These are phyloP conservation scores for Fusarium setosum DNA, from an alignment of 2,329 filamentous ascomycete genomes.

Conservation along the genomic window DNA sequence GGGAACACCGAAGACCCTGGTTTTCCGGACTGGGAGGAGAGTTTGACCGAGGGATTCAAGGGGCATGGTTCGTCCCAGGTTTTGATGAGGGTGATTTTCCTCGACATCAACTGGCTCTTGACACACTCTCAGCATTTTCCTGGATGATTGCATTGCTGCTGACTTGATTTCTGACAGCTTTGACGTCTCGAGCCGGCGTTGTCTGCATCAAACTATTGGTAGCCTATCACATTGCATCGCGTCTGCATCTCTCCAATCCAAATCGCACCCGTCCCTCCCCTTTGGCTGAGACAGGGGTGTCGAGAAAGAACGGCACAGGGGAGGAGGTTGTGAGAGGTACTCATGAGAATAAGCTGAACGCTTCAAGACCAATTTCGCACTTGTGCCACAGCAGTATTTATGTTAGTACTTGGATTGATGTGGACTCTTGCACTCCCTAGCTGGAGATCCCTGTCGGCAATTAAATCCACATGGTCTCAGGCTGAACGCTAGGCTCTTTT, in stretches of 20 bases:
- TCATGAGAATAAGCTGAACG: slow-evolving; percentile 20
- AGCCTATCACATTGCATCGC: slow-evolving; percentile 13
- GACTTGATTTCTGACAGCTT: slow-evolving; percentile 2
- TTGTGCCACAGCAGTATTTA: slow-evolving; percentile 14
- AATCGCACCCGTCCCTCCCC: slow-evolving; percentile 31
- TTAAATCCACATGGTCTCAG: slow-evolving; percentile 34
- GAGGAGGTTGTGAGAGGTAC: not conserved
- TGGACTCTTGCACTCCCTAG: not conserved
- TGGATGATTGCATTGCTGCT: not conserved
- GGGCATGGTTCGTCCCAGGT: not conserved
- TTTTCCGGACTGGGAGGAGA: slow-evolving; percentile 3
- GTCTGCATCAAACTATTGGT: slow-evolving; percentile 17
- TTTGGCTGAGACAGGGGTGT: slow-evolving; percentile 13
- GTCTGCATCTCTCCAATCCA: slow-evolving; percentile 30
- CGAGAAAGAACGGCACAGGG: not conserved
- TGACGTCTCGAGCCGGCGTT: slow-evolving; percentile 7
- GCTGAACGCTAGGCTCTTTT: slow-evolving; percentile 26
- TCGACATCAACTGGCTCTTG: too few species aligned
- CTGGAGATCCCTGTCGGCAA: slow-evolving; percentile 14
- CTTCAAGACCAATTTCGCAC: not conserved
- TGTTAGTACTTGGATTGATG: slow-evolving; percentile 19
- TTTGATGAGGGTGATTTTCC: not conserved
- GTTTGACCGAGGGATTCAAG: not conserved
- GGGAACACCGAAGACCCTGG: slow-evolving; percentile 13
- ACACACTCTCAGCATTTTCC: not conserved